Evolutionary conservation across 345 rosid species (phyloP).

Genomic region (Cochlearia excelsa): DNA sequence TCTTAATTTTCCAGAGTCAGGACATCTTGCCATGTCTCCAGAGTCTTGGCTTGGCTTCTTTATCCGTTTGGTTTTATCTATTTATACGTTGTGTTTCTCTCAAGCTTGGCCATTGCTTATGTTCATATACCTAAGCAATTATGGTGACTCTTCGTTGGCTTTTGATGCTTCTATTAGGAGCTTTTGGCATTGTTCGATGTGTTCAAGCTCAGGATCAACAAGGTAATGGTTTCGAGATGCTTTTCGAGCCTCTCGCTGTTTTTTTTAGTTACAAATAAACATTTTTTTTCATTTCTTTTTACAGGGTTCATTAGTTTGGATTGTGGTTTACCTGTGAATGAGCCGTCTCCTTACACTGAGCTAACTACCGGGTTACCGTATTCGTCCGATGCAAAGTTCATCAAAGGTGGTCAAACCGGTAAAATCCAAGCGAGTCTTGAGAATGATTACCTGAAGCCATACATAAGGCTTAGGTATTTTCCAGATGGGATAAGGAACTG

Average conservation of each 20-base stretch:
- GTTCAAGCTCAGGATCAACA: too few species aligned
- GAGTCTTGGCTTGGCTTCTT: too few species aligned
- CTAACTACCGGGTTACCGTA: background rate
- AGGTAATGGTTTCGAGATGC: background rate
- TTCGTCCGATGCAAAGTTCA: slow-evolving; percentile 29
- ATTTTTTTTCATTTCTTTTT: background rate
- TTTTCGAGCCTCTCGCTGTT: background rate
- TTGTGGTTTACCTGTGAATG: slow-evolving; percentile 32
- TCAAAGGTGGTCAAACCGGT: slow-evolving; percentile 23
- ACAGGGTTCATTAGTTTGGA: slow-evolving; percentile 46
- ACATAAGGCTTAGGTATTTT: slow-evolving; percentile 29
- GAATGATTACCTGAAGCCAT: background rate
- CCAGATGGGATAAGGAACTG: slow-evolving; percentile 43
- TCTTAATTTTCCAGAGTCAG: too few species aligned
- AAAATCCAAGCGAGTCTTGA: background rate
- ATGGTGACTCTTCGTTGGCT: too few species aligned
- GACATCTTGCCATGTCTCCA: too few species aligned
- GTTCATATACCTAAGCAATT: too few species aligned
- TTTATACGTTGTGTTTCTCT: too few species aligned
- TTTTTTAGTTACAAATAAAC: too few species aligned
- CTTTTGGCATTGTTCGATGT: too few species aligned
- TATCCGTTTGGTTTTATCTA: too few species aligned
- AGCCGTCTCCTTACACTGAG: slow-evolving; percentile 14
- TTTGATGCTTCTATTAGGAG: too few species aligned
- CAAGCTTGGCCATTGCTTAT: too few species aligned